phyloP scores from a whole-genome alignment of 352 stramenopile species.

The Phytopythium delawarense region DNA sequence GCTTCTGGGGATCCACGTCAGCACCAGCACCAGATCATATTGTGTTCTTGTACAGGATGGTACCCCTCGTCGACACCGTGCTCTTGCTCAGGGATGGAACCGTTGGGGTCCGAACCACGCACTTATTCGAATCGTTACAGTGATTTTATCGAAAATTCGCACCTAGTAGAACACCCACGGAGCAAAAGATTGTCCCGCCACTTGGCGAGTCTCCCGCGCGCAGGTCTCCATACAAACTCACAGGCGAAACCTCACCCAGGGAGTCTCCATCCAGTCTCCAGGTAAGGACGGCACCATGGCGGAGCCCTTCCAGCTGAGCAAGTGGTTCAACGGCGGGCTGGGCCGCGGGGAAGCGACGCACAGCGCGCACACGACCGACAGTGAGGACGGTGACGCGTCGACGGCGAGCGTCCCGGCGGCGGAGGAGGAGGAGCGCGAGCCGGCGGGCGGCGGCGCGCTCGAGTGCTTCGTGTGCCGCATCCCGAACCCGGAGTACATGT shows the following conservation, averaged over 20 bases:
- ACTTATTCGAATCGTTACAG: background rate
- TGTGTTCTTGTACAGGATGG: background rate
- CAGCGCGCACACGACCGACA: constrained; percentile 34
- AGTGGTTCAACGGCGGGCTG: constrained; percentile 68
- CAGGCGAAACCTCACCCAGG: constrained; percentile 14
- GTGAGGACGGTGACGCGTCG: constrained; percentile 31
- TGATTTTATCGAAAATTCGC: constrained; percentile 10
- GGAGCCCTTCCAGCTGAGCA: constrained; percentile 72
- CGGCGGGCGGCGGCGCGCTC: constrained; percentile 16
- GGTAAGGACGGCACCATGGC: constrained; percentile 20
- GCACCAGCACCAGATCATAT: too few relatives aligned
- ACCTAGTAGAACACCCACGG: constrained; percentile 17
- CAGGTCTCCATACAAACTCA: background rate
- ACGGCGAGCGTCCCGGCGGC: background rate
- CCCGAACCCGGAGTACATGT: constrained; percentile 63
- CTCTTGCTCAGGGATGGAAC: background rate
- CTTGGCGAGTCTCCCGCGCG: background rate
- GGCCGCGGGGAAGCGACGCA: constrained; percentile 8
- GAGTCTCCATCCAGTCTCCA: constrained; percentile 1
- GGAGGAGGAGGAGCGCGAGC: constrained; percentile 16
- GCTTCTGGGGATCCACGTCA: too few relatives aligned
- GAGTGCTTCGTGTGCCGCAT: constrained; percentile 58
- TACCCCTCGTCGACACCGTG: background rate
- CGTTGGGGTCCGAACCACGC: background rate
- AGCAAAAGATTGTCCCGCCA: constrained; percentile 14